Conservation (phyloP, 2,329 filamentous ascomycete genomes). For the Trichoderma sp. region DNA sequence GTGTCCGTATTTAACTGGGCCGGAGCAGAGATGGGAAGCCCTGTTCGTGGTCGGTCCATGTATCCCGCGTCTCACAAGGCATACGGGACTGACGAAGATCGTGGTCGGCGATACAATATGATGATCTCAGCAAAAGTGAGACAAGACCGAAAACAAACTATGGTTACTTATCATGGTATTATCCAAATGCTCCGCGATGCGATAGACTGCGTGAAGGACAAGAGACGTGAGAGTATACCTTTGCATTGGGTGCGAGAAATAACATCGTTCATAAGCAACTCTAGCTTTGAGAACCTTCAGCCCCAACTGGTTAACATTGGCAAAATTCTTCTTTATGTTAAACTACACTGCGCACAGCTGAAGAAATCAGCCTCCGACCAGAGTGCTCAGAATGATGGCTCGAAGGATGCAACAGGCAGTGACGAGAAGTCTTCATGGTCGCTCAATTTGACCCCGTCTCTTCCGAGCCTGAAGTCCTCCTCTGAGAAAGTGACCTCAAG, state of each 20-base stretch:
- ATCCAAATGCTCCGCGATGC: neutral
- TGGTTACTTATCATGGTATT: neutral
- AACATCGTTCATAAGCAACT: neutral
- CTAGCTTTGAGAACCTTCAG: neutral
- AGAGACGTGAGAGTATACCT: neutral
- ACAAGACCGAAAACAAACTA: neutral
- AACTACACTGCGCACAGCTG: too few relatives aligned
- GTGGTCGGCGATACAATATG: neutral
- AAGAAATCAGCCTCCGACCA: neutral
- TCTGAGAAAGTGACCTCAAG: neutral
- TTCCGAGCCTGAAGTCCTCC: neutral
- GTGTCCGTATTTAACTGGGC: conserved; percentile 18
- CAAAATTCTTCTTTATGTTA: neutral
- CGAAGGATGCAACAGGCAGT: too few relatives aligned
- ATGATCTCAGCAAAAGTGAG: neutral
- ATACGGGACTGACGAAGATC: neutral
- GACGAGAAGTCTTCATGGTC: neutral
- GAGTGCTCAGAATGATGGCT: neutral
- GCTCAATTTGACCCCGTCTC: neutral
- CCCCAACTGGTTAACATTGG: neutral
- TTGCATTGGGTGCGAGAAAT: neutral
- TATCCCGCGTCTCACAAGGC: conserved; percentile 15
- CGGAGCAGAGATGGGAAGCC: conserved; percentile 13
- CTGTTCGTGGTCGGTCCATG: conserved; percentile 15
- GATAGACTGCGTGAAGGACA: conserved; percentile 2